Evolutionary conservation across 352 stramenopile genomes (phyloP).

Genomic region (Pythium folliculosum): DNA sequence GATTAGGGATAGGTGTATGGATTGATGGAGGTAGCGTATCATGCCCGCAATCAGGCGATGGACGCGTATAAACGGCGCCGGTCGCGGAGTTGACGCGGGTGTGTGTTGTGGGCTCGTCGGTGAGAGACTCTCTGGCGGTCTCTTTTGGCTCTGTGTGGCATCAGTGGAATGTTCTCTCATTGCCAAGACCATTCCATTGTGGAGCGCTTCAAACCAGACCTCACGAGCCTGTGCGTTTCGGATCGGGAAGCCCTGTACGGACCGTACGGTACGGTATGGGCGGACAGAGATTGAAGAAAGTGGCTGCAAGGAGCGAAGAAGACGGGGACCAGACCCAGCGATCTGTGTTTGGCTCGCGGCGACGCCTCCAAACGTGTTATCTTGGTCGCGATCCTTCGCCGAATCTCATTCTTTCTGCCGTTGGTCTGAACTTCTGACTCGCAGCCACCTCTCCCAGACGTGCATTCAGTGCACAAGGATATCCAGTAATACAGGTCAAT

Average conservation of each 20-base stretch:
- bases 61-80: not conserved
- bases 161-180: not conserved
- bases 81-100: not conserved
- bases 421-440: conserved; percentile 15
- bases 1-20: not conserved
- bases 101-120: not conserved
- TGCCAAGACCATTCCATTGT: not conserved
- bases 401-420: too few relatives aligned
- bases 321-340: not conserved
- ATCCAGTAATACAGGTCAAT: not conserved
- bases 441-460: not conserved
- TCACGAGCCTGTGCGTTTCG: not conserved
- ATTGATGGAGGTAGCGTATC: not conserved
- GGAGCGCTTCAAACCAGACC: not conserved
- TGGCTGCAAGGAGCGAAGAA: not conserved
- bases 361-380: too few relatives aligned
- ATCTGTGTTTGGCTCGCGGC: not conserved
- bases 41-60: not conserved
- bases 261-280: too few relatives aligned
- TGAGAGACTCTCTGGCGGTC: conserved; percentile 1
- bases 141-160: conserved; percentile 1
- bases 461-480: not conserved
- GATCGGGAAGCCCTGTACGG: not conserved
- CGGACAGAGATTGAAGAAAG: too few relatives aligned
- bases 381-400: too few relatives aligned